Percentiles rank a stretch among this genome's conserved stretches.
Conservation (phyloP, 2,329 filamentous ascomycete species). For the Anisogramma anomala region DNA sequence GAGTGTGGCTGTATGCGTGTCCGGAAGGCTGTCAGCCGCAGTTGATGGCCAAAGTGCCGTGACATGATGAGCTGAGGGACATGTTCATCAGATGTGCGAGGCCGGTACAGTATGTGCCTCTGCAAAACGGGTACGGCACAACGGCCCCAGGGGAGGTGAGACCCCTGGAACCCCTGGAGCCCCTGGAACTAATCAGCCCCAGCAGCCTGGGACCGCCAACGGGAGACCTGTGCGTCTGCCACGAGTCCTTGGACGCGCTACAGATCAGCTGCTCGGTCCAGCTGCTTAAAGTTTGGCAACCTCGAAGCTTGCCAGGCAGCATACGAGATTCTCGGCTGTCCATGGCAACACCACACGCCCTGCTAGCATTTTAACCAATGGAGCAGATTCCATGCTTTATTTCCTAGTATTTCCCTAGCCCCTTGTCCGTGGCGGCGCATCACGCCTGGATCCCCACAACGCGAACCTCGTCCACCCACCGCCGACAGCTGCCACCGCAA, state of each 20-base stretch:
- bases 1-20: slow-evolving; percentile 2
- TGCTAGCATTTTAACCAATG: no score
- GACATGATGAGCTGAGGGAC: slow-evolving; percentile 6
- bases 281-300: no score
- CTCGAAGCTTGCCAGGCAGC: neutral
- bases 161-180: no score
- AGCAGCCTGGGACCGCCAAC: neutral
- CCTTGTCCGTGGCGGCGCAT: neutral
- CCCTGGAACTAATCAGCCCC: neutral
- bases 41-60: slow-evolving; percentile 8
- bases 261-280: slow-evolving; percentile 7
- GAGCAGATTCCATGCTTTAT: neutral
- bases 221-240: slow-evolving; percentile 3
- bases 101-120: no score
- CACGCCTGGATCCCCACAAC: neutral
- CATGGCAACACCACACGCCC: no score
- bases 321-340: slow-evolving; percentile 1
- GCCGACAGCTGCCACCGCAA: neutral
- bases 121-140: no score
- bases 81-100: no score
- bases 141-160: no score
- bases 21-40: slow-evolving; percentile 10
- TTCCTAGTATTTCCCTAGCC: slow-evolving; percentile 1
- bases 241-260: neutral
- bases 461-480: neutral